A percentile compares a stretch with the other conserved stretches of the same genome.
These are phyloP conservation scores for Psilocybe cyanescens DNA, from an alignment of 768 basidiomycete genomes.

Conservation along the genomic window DNA sequence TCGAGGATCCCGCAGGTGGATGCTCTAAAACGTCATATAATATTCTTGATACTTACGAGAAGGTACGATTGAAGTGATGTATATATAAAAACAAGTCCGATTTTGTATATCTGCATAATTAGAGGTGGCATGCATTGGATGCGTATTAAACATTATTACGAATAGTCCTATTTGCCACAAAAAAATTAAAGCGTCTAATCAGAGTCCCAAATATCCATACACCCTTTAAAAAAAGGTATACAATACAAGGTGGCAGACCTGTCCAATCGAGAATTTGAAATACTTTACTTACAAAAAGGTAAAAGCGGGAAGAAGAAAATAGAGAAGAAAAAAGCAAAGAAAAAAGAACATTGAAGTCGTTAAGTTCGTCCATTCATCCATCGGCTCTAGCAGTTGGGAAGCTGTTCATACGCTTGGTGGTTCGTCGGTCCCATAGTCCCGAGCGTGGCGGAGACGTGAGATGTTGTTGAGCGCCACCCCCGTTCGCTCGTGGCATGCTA, in stretches of 20 bases:
- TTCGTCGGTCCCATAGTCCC: slow-evolving; percentile 5
- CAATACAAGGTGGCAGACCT: background rate
- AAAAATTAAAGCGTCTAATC: background rate
- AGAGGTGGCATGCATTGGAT: background rate
- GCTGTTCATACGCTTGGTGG: slow-evolving; percentile 21
- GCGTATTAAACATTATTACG: background rate
- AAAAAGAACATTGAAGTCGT: background rate
- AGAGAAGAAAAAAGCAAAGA: background rate
- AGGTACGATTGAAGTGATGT: no score
- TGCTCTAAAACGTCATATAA: no score
- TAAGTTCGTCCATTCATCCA: background rate
- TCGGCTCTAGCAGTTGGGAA: slow-evolving; percentile 7
- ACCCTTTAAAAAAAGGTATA: background rate
- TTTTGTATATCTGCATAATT: no score
- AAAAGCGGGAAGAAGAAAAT: background rate
- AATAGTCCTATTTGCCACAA: background rate
- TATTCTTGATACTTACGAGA: no score
- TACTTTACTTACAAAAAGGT: background rate
- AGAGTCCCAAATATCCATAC: background rate
- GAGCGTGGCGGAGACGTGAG: slow-evolving; percentile 18
- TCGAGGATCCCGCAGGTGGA: no score
- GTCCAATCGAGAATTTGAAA: background rate
- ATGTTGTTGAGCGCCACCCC: slow-evolving; percentile 8
- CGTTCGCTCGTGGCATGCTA: slow-evolving; percentile 14
- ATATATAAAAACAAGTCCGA: no score